A percentile compares a stretch with the other conserved stretches of the same genome.
Evolutionary conservation across 2,329 filamentous ascomycete species (phyloP).

Genomic region (Botrytis galanthina): DNA sequence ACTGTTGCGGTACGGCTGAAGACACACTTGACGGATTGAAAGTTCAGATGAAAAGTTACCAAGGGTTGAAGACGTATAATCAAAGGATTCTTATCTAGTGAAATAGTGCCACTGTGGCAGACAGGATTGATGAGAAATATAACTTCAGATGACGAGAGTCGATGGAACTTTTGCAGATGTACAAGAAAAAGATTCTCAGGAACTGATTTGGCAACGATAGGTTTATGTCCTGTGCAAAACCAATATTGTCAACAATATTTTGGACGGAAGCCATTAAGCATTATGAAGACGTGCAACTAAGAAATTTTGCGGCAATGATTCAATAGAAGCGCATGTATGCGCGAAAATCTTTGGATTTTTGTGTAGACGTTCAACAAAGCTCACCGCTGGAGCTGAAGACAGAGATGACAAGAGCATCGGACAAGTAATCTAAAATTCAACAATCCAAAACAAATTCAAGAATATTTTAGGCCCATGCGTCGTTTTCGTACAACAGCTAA

Average conservation of each 20-base stretch:
- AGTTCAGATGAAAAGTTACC: neutral
- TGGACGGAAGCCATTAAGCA: neutral
- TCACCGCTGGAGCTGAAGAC: neutral
- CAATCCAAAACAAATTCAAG: too few relatives aligned
- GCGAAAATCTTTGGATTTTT: too few relatives aligned
- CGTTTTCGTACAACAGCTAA: neutral
- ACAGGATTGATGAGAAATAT: neutral
- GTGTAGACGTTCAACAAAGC: neutral
- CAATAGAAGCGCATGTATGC: too few relatives aligned
- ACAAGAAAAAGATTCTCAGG: neutral
- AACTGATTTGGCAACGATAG: neutral
- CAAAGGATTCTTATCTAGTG: neutral
- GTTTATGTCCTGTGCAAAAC: neutral
- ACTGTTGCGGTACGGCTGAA: neutral
- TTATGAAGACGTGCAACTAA: neutral
- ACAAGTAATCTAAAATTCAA: neutral
- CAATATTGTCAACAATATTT: neutral
- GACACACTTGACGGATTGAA: neutral
- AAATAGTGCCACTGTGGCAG: neutral
- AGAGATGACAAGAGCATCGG: neutral
- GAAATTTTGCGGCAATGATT: neutral
- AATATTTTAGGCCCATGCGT: neutral
- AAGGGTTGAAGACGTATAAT: neutral
- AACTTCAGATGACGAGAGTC: neutral
- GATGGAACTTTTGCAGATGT: neutral